Conservation (phyloP, 2,329 filamentous ascomycete species). For the Neopestalotiopsis sp. region DNA sequence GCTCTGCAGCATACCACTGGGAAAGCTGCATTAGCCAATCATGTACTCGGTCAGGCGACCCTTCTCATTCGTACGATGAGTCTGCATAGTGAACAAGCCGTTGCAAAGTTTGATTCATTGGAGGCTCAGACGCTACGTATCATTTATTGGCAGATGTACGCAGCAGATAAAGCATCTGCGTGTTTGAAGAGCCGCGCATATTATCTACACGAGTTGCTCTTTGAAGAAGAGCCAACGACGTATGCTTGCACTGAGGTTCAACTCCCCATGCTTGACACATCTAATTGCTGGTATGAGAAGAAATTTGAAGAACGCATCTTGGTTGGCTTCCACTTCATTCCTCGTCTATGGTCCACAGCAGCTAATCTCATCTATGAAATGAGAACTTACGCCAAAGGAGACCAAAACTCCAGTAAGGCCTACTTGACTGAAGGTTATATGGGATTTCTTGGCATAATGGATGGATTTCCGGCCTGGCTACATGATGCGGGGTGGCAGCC, state of each 20-base stretch:
- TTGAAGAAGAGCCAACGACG: not conserved
- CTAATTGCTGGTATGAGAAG: not conserved
- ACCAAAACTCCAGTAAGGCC: not conserved
- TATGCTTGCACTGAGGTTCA: not conserved
- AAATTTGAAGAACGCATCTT: not conserved
- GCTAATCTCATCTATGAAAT: not conserved
- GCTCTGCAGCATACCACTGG: not conserved
- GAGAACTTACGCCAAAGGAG: too few species aligned
- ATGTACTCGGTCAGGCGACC: not conserved
- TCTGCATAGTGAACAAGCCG: not conserved
- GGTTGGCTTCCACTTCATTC: not conserved
- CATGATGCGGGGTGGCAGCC: too few species aligned
- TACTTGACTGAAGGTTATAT: not conserved
- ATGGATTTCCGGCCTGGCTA: not conserved
- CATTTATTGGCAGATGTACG: slow-evolving; percentile 1
- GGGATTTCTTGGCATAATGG: not conserved
- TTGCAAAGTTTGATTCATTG: not conserved
- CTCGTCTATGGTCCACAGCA: not conserved
- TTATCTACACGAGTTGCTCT: not conserved
- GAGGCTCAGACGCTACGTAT: not conserved
- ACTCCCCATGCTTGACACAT: not conserved
- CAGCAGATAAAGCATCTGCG: slow-evolving; percentile 1
- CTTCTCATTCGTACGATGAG: not conserved
- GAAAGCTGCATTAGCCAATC: not conserved
- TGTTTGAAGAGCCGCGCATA: not conserved